Base-by-base conservation (phyloP, 306 rosid species). In the Vachellia pachyceras region DNA sequence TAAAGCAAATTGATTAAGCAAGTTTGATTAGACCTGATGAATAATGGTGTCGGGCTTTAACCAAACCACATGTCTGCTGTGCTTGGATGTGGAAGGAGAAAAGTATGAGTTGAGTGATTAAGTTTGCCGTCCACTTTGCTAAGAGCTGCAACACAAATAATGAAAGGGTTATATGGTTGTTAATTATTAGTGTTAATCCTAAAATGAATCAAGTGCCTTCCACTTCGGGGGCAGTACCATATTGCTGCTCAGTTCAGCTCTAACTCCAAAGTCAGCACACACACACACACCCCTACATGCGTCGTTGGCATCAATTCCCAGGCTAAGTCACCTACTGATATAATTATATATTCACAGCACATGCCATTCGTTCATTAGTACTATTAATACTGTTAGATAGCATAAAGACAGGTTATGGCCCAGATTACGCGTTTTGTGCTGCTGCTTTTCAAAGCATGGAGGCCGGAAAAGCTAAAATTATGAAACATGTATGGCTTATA, bases 11-110 rank as follows among this genome's bases (percentile, higher is more conserved):
- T n/a, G n/a, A n/a, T n/a, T n/a, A n/a, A 73, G 69, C 58, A 69
- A 66, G 85, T 77, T 82, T 86, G 72, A 76, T 86, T 85, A 58
- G 87, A 81, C 87, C 57, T 49, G 40, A 73, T 61, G 85, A 81
- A 79, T 86, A 66, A 82, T 88, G 85, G 69, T 89, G 97, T 79
- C 88, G 82, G 81, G 73, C 85, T 92, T 90, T 87, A 87, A 73
- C 92, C 77, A 84, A 73, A 85, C 95, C 81, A 76, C 17, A 74
- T 90, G 95, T 88, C 82, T 82, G 92, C 78, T 58, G 75, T 39
- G 54, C 52, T 54, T 45, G 3, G 69, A 52, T 66, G 73, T n/a
- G 10, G 60, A 78, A 47, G 67, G 79, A 75, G 64, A 73, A 80
- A 86, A 73, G 80, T 47, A 83, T 63, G 75, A 69, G 45, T 77